These are phyloP conservation scores for Primulina huaijiensis DNA, from an alignment of 257 asterid species.

Conservation along the genomic window DNA sequence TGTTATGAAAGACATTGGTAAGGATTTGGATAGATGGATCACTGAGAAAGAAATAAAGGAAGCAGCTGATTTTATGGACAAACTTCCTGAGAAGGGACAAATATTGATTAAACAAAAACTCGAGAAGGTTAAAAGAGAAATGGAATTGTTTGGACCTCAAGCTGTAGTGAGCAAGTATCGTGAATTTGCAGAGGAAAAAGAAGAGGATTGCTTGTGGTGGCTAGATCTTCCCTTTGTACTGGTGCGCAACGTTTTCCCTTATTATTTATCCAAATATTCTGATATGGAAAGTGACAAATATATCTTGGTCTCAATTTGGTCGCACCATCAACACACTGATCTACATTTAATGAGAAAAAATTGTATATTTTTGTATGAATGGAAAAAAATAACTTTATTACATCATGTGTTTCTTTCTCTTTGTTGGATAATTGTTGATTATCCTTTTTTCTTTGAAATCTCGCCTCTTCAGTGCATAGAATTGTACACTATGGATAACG, in stretches of 20 bases:
- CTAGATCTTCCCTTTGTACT: slow-evolving; percentile 76
- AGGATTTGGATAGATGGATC: slow-evolving; percentile 93
- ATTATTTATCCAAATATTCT: slow-evolving; percentile 4
- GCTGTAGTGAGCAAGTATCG: slow-evolving; percentile 95
- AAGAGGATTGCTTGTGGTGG: slow-evolving; percentile 96
- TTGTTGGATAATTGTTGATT: slow-evolving; percentile 12
- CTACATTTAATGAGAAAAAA: not conserved
- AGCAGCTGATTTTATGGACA: slow-evolving; percentile 72
- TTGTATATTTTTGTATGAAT: not conserved
- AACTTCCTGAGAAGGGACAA: slow-evolving; percentile 68
- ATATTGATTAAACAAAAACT: slow-evolving; percentile 61
- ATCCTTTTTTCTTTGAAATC: slow-evolving; percentile 13
- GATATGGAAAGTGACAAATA: not conserved
- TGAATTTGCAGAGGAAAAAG: slow-evolving; percentile 80
- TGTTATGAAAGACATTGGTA: slow-evolving; percentile 75
- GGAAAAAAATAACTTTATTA: not conserved
- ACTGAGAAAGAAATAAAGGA: slow-evolving; percentile 90
- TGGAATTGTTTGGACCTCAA: slow-evolving; percentile 88
- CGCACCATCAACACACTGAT: not conserved
- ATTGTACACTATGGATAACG: slow-evolving; percentile 61
- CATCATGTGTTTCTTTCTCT: not conserved
- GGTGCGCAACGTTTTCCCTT: slow-evolving; percentile 40
- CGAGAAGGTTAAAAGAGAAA: slow-evolving; percentile 80
- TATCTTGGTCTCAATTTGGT: not conserved
- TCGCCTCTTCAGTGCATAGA: slow-evolving; percentile 71